Conservation (phyloP, 2,329 filamentous ascomycete species). For the Arthroderma sp. region DNA sequence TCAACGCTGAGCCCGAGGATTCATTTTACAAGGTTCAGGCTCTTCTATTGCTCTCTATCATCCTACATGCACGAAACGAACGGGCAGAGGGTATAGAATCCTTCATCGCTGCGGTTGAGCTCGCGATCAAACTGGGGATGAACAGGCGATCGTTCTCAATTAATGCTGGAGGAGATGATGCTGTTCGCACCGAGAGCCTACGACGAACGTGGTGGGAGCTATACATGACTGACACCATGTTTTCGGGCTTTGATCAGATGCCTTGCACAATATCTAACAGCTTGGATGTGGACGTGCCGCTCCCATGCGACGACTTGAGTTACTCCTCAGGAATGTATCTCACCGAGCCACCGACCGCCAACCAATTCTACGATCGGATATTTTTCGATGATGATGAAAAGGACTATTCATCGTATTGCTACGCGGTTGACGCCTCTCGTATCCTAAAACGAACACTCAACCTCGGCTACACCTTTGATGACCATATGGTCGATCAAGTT, state of each 20-base stretch:
- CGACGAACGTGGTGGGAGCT: slow-evolving; percentile 84
- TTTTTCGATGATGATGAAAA: slow-evolving; percentile 55
- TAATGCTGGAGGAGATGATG: slow-evolving; percentile 49
- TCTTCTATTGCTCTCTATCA: slow-evolving; percentile 61
- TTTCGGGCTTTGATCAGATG: slow-evolving; percentile 53
- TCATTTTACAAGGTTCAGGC: slow-evolving; percentile 61
- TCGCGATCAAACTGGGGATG: slow-evolving; percentile 65
- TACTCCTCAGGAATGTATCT: slow-evolving; percentile 40
- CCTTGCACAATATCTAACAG: slow-evolving; percentile 52
- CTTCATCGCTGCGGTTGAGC: slow-evolving; percentile 52
- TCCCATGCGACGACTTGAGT: slow-evolving; percentile 75
- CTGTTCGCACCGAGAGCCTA: slow-evolving; percentile 67
- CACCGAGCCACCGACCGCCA: slow-evolving; percentile 48
- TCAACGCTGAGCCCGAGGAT: slow-evolving; percentile 24
- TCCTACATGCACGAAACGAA: slow-evolving; percentile 63
- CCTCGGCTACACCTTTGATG: slow-evolving; percentile 24
- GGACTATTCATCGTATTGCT: slow-evolving; percentile 69
- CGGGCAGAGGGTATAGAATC: slow-evolving; percentile 55
- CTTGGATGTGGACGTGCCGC: slow-evolving; percentile 51
- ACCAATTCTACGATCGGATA: slow-evolving; percentile 65
- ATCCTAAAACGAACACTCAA: slow-evolving; percentile 64
- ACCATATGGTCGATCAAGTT: slow-evolving; percentile 40
- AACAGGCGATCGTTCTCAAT: slow-evolving; percentile 56
- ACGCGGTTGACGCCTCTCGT: slow-evolving; percentile 67
- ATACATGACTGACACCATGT: slow-evolving; percentile 70